phyloP scores from a whole-genome alignment of 441 rosid genomes.

The Mallotus repandus region DNA sequence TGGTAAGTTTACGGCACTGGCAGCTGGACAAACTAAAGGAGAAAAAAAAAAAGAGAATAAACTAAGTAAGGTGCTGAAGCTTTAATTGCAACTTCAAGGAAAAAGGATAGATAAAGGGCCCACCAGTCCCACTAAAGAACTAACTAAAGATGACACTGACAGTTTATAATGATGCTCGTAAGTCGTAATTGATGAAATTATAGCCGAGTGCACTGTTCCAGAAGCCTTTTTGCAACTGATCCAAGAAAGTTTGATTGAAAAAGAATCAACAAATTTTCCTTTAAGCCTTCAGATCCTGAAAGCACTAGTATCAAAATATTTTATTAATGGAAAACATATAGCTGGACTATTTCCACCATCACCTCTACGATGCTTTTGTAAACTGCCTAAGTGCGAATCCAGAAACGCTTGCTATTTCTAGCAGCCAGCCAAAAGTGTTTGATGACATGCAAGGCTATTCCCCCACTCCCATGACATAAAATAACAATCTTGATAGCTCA shows the following conservation, averaged over 20 bases:
- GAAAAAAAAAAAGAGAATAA: conserved; percentile 9
- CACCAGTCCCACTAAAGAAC: neutral
- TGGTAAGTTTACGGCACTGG: conserved; percentile 23
- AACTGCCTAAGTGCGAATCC: neutral
- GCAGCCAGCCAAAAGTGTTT: neutral
- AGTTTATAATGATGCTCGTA: no score
- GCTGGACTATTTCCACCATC: neutral
- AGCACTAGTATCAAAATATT: neutral
- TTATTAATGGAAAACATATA: neutral
- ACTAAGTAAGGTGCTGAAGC: conserved; percentile 10
- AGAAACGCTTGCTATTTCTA: neutral
- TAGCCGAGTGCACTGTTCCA: neutral
- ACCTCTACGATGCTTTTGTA: neutral
- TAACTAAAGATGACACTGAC: neutral
- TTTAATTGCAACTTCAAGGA: neutral
- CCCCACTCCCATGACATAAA: neutral
- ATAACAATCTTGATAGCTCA: neutral
- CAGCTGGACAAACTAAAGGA: conserved; percentile 2
- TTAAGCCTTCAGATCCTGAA: no score
- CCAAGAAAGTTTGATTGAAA: neutral
- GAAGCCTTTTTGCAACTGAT: neutral
- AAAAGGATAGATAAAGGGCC: neutral
- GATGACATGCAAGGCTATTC: neutral
- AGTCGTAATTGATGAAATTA: no score
- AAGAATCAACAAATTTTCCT: no score